Percentiles rank a stretch among this genome's conserved stretches.
Evolutionary conservation across 306 rosid species (phyloP).

Genomic region (Mimosa bimucronata): DNA sequence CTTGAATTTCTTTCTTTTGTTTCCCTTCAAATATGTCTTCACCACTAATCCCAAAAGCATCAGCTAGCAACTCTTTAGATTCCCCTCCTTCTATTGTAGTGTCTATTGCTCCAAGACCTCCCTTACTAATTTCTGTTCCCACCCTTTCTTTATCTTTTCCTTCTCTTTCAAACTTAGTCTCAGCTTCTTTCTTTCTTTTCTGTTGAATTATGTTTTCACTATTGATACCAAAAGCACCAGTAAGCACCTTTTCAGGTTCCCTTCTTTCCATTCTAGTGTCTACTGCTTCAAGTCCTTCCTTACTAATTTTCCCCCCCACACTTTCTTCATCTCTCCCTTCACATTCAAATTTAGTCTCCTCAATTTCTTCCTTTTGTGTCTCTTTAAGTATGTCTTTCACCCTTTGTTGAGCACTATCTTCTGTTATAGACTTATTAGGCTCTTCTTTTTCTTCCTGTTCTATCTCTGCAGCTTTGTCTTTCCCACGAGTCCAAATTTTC

Average conservation of each 20-base stretch:
- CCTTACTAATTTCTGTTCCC: too few relatives aligned
- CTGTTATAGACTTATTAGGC: not conserved
- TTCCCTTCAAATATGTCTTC: not conserved
- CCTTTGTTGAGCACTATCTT: not conserved
- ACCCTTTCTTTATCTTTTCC: too few relatives aligned
- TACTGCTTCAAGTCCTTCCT: constrained; percentile 4
- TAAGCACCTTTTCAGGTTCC: not conserved
- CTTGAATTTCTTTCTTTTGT: not conserved
- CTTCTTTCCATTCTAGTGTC: not conserved
- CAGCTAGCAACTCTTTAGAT: not conserved
- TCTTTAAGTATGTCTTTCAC: not conserved
- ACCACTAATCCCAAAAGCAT: constrained; percentile 12
- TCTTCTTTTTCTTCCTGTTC: not conserved
- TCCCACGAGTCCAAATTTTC: too few relatives aligned
- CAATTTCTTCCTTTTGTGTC: not conserved
- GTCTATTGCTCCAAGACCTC: not conserved
- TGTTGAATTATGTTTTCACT: not conserved
- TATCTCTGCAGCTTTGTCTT: too few relatives aligned
- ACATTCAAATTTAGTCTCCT: not conserved
- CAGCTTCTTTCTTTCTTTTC: not conserved
- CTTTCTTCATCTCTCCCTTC: too few relatives aligned
- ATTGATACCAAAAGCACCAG: constrained; percentile 8
- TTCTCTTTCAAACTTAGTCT: too few relatives aligned
- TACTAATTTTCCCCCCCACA: too few relatives aligned
- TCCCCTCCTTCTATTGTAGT: constrained; percentile 16